Conservation (phyloP, 768 basidiomycete species). For the Chiua virens region DNA sequence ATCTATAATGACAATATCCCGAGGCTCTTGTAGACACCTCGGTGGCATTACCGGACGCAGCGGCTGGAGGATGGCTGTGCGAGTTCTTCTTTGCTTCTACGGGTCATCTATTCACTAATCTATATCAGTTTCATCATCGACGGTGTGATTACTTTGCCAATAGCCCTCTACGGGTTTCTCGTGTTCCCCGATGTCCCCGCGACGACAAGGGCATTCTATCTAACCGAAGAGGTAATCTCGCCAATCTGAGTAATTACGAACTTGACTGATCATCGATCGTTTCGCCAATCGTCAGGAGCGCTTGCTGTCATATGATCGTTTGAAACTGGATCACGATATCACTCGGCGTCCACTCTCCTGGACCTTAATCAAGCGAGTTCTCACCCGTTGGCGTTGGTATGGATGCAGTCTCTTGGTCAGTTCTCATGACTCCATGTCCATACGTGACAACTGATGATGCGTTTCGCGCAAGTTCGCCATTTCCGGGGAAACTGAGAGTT, state of each 20-base stretch:
- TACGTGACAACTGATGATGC: neutral
- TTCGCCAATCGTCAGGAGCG: slow-evolving; percentile 44
- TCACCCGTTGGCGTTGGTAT: slow-evolving; percentile 67
- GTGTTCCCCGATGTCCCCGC: slow-evolving; percentile 72
- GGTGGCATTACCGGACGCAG: slow-evolving; percentile 52
- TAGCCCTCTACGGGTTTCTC: slow-evolving; percentile 69
- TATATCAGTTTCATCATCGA: slow-evolving; percentile 59
- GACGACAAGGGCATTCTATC: slow-evolving; percentile 63
- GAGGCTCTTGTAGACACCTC: slow-evolving; percentile 39
- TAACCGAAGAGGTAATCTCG: slow-evolving; percentile 50
- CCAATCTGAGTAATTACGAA: neutral
- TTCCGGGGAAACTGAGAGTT: slow-evolving; percentile 66
- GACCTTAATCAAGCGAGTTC: slow-evolving; percentile 45
- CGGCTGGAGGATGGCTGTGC: slow-evolving; percentile 70
- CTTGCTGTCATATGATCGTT: slow-evolving; percentile 48
- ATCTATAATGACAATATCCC: neutral
- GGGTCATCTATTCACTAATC: neutral
- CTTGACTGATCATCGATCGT: neutral
- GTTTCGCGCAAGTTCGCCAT: slow-evolving; percentile 49
- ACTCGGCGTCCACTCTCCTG: slow-evolving; percentile 46
- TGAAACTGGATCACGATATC: slow-evolving; percentile 42
- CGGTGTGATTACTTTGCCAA: slow-evolving; percentile 68
- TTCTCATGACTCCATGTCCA: neutral
- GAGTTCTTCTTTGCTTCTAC: neutral
- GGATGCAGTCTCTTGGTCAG: slow-evolving; percentile 62